Percentiles rank a stretch among this genome's conserved stretches.
phyloP scores from a whole-genome alignment of 768 basidiomycete genomes.

The Phallus indusiatus region DNA sequence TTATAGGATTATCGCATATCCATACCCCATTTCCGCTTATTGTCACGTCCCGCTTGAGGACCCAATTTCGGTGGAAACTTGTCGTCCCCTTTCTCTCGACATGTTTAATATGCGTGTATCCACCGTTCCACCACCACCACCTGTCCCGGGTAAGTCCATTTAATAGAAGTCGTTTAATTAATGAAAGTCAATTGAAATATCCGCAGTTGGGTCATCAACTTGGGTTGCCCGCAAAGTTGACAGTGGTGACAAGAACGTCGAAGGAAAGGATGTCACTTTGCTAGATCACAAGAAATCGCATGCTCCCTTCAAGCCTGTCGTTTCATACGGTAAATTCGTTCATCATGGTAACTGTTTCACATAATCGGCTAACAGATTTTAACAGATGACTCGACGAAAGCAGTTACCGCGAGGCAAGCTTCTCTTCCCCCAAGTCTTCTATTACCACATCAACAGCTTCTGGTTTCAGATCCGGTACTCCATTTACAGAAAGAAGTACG shows the following conservation, averaged over 20 bases:
- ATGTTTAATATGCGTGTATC: conserved; percentile 19
- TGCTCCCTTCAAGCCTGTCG: not conserved
- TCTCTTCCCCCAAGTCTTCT: not conserved
- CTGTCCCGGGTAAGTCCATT: conserved; percentile 22
- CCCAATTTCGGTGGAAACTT: conserved; percentile 23
- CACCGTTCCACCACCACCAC: conserved; percentile 19
- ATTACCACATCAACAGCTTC: not conserved
- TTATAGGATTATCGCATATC: conserved; percentile 23
- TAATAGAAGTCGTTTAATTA: not conserved
- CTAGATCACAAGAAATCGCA: not conserved
- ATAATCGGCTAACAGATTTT: too few relatives aligned
- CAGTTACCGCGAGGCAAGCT: not conserved
- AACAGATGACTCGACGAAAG: not conserved
- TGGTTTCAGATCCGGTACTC: too few relatives aligned
- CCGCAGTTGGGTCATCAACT: conserved; percentile 12
- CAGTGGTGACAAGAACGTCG: not conserved
- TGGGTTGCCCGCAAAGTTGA: conserved; percentile 12
- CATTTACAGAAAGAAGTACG: too few relatives aligned
- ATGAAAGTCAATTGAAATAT: not conserved
- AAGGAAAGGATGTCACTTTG: not conserved
- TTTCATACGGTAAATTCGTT: not conserved
- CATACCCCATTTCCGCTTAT: conserved; percentile 31
- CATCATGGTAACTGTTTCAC: not conserved
- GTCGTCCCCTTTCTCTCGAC: conserved; percentile 33
- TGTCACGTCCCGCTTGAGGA: conserved; percentile 33